Evolutionary conservation across 2,329 filamentous ascomycete species (phyloP), one percentile per base, ranked within the genome.

Genomic region (Arthroderma uncinatum): DNA sequence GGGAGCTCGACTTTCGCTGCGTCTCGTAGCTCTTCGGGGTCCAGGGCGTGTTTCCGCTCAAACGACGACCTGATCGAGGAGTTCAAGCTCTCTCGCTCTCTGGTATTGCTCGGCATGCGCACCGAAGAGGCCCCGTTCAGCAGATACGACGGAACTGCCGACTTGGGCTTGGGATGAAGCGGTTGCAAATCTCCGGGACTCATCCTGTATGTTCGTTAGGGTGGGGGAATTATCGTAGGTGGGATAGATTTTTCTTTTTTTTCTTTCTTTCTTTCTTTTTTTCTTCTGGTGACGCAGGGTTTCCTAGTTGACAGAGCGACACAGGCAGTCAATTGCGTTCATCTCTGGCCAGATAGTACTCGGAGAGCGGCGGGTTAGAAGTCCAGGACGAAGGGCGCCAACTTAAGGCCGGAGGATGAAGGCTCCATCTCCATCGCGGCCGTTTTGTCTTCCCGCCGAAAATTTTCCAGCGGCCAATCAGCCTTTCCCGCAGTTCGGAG

Each of bases 61-160:
- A 81, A 82, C 12, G 81, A 83, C 5, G 76, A 77, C 62, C 78
- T 72, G 59, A 85, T 84, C 23, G 82, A 79, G 16, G 79, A 76
- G 63, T 77, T 79, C 56, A 83, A 74, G 57, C 71, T 78, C 55
- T 84, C 80, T 33, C 80, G 73, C 64, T 84, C 81, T 62, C 76
- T 73, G 44, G 73, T 73, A 65, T 78, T 72, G 14, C 74, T 73
- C 9, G 74, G 71, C 16, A 74, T 70, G 50, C 79, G 73, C 34
- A 81, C 74, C 50, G 79, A 76, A 55, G 74, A 77, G 58, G 74
- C 72, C 55, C 79, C 80, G 66, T 83, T 82, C 53, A 78, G 64
- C 58, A 84, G 71, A 68, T 82, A 76, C 53, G 79, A 74, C 28
- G 81, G 80, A 30, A 83, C 71, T 9, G 79, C 78, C 42, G 78